phyloP scores from a whole-genome alignment of 2,329 filamentous ascomycete species.

The Cladophialophora psammophila region DNA sequence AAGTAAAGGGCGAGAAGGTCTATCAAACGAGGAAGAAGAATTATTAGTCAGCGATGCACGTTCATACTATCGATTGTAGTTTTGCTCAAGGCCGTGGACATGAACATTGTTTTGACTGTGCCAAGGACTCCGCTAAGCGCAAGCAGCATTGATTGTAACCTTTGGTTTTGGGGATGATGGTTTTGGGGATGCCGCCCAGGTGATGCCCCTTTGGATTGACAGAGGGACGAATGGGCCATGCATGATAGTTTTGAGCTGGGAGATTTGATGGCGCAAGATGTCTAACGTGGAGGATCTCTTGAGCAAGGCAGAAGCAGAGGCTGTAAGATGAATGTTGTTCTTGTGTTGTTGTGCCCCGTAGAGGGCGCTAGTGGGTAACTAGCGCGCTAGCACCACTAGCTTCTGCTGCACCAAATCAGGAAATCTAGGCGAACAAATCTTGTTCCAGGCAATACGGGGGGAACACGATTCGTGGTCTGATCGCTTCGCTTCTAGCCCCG shows the following conservation, averaged over 20 bases:
- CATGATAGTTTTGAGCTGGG: not conserved
- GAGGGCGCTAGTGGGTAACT: not conserved
- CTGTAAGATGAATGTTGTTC: too few relatives aligned
- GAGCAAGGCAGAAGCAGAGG: too few relatives aligned
- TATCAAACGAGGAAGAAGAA: too few relatives aligned
- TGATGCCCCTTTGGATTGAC: not conserved
- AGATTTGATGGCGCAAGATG: not conserved
- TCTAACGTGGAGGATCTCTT: not conserved
- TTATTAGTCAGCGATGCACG: too few relatives aligned
- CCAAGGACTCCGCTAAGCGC: not conserved
- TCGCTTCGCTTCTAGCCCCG: not conserved
- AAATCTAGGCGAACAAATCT: not conserved
- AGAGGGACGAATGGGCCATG: not conserved
- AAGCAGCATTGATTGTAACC: not conserved
- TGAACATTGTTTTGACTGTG: slow-evolving; percentile 2
- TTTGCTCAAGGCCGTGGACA: too few relatives aligned
- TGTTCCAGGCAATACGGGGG: too few relatives aligned
- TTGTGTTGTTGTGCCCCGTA: not conserved
- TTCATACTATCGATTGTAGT: too few relatives aligned
- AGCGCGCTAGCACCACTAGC: not conserved
- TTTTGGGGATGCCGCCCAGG: slow-evolving; percentile 9
- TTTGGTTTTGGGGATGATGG: not conserved
- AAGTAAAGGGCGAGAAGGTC: not conserved
- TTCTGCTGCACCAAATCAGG: not conserved
- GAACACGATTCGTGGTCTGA: not conserved